Base-by-base conservation (phyloP, 306 rosid genomes). In the Canavalia ensiformis region DNA sequence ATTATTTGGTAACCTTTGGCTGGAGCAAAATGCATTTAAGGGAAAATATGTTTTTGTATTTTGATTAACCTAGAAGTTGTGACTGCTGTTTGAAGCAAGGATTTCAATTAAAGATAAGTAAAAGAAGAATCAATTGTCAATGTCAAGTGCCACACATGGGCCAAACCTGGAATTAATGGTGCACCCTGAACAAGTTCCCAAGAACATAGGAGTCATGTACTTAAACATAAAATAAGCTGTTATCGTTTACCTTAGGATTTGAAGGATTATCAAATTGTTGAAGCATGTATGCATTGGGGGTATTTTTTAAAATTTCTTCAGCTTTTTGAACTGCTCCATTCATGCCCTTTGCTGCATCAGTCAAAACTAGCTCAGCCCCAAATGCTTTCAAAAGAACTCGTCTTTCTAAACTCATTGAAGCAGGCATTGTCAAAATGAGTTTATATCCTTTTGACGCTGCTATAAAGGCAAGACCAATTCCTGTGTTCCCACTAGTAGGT, bases 271-370 rank as follows among this genome's bases (percentile, higher is more conserved):
- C 99, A 84, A 95, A 95, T 82, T 95, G 99, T 87, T 95, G 98
- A 89, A 95, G 99, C 93, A 93, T 89, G 86, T 95, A 93, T 37
- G 97, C 88, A 67, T 91, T 78, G 42, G 97, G 96, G 68, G 94
- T 95, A n/a, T 51, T 91, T 65, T 90, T 89, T 65, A 86, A 45
- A 83, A 95, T 95, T 89, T 93, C 96, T 90, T 95, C 99, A 72
- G 99, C 99, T 84, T 91, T 95, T 84, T 93, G 96, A 81, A 95
- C 99, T 57, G 99, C 97, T 74, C 99, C 99, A 80, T 95, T 95
- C 98, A 95, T 90, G 78, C 99, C 99, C 89, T 93, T 91, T 28
- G 96, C 92, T 31, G 99, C 81, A 49, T 91, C 93, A 11, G 99
- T 95, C 83, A 95, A 81, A 79, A 95, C 90, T 81, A 95, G 98